Conservation (phyloP, 139 green algal genomes). For the Micromonas pusilla region DNA sequence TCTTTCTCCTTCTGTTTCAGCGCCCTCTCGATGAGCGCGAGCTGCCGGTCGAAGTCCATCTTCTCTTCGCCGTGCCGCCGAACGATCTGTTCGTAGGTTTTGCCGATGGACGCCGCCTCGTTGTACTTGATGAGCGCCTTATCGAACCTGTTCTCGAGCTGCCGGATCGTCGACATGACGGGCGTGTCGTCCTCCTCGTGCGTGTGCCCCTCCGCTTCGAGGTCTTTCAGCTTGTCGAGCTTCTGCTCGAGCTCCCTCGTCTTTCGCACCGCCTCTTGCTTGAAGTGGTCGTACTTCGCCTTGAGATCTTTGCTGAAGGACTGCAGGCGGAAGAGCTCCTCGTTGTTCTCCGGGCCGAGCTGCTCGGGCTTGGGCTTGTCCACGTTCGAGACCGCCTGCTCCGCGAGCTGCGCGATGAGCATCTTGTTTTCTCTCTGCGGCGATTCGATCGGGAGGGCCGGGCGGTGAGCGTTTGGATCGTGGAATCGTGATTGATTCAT, state of each 20-base stretch:
- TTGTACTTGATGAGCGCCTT: conserved; percentile 59
- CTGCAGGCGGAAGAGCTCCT: conserved; percentile 43
- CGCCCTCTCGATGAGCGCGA: conserved; percentile 39
- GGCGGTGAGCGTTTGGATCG: too few relatives aligned
- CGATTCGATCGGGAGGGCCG: too few relatives aligned
- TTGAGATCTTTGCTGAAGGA: conserved; percentile 42
- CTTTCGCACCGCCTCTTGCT: conserved; percentile 20
- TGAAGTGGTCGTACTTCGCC: conserved; percentile 46
- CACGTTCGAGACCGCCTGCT: not conserved
- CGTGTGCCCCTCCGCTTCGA: conserved; percentile 26
- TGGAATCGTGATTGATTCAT: too few relatives aligned
- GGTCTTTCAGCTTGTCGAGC: conserved; percentile 28
- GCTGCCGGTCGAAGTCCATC: conserved; percentile 40
- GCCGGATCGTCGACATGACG: conserved; percentile 32
- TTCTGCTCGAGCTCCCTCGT: conserved; percentile 8
- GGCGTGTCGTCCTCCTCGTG: conserved; percentile 32
- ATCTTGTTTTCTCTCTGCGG: conserved; percentile 56
- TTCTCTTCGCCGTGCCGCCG: conserved; percentile 38
- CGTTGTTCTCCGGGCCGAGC: conserved; percentile 30
- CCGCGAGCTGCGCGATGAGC: conserved; percentile 36
- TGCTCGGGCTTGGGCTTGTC: not conserved
- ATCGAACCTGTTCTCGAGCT: conserved; percentile 57
- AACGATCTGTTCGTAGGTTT: conserved; percentile 55
- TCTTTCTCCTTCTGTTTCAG: conserved; percentile 46
- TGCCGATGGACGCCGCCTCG: conserved; percentile 52